A percentile compares a stretch with the other conserved stretches of the same genome.
Evolutionary conservation across 2,329 filamentous ascomycete species (phyloP).

Genomic region (Neopestalotiopsis sp.): DNA sequence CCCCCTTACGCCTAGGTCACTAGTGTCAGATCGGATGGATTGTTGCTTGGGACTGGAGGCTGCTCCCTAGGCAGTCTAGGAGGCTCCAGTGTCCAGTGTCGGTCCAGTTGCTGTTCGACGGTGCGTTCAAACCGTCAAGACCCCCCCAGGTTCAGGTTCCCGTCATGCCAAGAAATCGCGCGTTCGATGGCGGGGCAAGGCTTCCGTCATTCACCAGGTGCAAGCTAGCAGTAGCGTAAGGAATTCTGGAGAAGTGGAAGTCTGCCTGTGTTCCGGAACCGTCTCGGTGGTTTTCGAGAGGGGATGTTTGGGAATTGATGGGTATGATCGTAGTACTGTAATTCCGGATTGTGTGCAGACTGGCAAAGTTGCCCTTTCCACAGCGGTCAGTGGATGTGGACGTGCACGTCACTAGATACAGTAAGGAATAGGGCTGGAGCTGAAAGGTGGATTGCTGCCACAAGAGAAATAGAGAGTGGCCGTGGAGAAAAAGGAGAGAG

Average conservation of each 20-base stretch:
- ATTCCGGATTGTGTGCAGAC: constrained; percentile 2
- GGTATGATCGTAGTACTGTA: not conserved
- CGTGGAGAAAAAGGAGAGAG: not conserved
- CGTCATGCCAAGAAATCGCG: constrained; percentile 14
- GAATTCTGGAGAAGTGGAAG: constrained; percentile 11
- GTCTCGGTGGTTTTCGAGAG: not conserved
- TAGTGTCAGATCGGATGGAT: not conserved
- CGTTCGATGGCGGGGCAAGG: constrained; percentile 11
- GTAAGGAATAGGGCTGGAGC: not conserved
- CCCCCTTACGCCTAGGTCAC: not conserved
- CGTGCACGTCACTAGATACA: not conserved
- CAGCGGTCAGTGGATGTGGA: not conserved
- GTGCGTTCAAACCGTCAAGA: constrained; percentile 6
- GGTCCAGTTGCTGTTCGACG: not conserved
- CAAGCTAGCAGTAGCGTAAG: not conserved
- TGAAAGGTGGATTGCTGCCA: not conserved
- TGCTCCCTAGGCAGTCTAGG: too few relatives aligned
- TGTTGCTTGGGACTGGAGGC: not conserved
- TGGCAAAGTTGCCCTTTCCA: not conserved
- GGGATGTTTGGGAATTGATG: not conserved
- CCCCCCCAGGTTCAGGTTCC: not conserved
- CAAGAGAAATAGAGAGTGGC: not conserved
- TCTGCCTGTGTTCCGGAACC: not conserved
- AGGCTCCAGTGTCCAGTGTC: too few relatives aligned
- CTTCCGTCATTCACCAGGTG: constrained; percentile 8